phyloP scores from a whole-genome alignment of 306 rosid genomes.

The Quercus engelmannii region DNA sequence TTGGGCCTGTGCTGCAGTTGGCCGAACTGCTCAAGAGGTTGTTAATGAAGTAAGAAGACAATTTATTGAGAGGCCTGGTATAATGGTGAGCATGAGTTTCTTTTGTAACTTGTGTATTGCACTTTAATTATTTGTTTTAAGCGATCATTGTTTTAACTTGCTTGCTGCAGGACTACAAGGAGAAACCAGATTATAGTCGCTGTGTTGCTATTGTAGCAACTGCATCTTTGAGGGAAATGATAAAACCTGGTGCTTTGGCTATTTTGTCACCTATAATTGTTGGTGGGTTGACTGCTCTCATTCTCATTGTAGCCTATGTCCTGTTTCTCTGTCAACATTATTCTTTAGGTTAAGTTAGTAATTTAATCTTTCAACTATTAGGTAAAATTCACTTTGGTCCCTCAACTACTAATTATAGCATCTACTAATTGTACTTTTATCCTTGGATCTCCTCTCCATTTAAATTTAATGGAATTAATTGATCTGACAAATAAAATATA shows the following conservation, averaged over 20 bases:
- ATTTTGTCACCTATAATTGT: conserved; percentile 82
- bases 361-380: no score
- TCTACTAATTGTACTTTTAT: no score
- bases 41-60: conserved; percentile 97
- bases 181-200: conserved; percentile 95
- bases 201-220: conserved; percentile 99
- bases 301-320: conserved; percentile 1
- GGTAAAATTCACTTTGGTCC: no score
- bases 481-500: no score
- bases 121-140: conserved; percentile 4
- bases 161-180: conserved; percentile 72
- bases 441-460: no score
- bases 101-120: conserved; percentile 10
- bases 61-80: conserved; percentile 98
- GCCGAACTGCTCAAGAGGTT: conserved; percentile 99
- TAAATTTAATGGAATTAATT: no score
- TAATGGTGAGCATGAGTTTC: conserved; percentile 72
- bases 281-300: conserved; percentile 51
- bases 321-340: neutral
- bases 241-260: conserved; percentile 96
- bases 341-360: no score
- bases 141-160: conserved; percentile 6
- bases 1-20: conserved; percentile 97
- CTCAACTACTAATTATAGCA: no score
- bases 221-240: conserved; percentile 93